These are phyloP conservation scores for Bacterosira constricta DNA, from an alignment of 108 stramenopile species.

Conservation along the genomic window DNA sequence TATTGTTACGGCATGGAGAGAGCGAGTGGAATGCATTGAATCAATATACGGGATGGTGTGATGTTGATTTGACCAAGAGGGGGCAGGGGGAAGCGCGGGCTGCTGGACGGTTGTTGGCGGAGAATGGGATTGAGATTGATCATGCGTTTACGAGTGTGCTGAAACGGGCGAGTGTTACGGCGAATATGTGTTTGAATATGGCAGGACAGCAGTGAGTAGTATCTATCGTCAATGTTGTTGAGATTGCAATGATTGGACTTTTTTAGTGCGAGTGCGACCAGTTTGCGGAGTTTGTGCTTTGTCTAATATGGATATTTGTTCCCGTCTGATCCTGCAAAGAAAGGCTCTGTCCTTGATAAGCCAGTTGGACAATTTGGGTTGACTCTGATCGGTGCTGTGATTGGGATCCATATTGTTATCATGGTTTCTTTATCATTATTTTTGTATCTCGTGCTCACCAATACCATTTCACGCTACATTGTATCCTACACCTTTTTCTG, in stretches of 20 bases:
- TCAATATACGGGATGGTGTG: slow-evolving; percentile 84
- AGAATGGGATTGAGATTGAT: slow-evolving; percentile 86
- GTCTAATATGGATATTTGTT: not conserved
- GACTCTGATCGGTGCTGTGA: too few species aligned
- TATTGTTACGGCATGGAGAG: slow-evolving; percentile 83
- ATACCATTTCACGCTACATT: too few species aligned
- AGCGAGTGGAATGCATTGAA: slow-evolving; percentile 83
- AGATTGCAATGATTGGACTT: too few species aligned
- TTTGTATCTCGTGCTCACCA: too few species aligned
- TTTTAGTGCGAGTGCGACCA: not conserved
- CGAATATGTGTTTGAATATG: slow-evolving; percentile 81
- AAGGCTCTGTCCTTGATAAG: too few species aligned
- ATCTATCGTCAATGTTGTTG: too few species aligned
- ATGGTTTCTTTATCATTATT: not conserved
- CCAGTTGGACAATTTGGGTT: too few species aligned
- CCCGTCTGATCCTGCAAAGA: too few species aligned
- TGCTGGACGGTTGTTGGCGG: slow-evolving; percentile 75
- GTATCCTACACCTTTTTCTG: too few species aligned
- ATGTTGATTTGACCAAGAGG: slow-evolving; percentile 72
- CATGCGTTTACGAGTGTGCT: slow-evolving; percentile 84
- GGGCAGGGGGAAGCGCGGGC: slow-evolving; percentile 78
- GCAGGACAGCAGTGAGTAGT: slow-evolving; percentile 67
- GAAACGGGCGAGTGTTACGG: slow-evolving; percentile 71
- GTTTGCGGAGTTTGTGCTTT: not conserved
- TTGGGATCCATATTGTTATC: not conserved